Conservation (phyloP, 805 yeast genomes). For the Yarrowia phangngaensis region DNA sequence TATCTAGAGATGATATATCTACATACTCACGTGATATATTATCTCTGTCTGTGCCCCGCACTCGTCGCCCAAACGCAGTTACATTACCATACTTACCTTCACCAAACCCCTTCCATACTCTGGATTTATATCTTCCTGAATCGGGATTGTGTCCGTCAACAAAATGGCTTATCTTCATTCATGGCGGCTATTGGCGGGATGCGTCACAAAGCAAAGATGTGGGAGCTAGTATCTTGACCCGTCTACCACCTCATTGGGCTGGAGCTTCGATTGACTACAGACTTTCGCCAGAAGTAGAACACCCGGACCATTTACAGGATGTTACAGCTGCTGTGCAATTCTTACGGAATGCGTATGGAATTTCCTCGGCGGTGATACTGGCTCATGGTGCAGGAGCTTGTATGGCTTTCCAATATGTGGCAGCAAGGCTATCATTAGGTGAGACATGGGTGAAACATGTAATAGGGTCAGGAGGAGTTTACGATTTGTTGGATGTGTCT, state of each 20-base stretch:
- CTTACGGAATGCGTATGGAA: slow-evolving; percentile 31
- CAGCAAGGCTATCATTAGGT: slow-evolving; percentile 26
- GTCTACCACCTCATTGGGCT: slow-evolving; percentile 34
- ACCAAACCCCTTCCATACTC: slow-evolving; percentile 29
- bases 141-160: slow-evolving; percentile 27
- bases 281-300: slow-evolving; percentile 56
- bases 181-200: slow-evolving; percentile 91
- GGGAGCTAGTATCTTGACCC: slow-evolving; percentile 41
- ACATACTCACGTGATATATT: slow-evolving; percentile 2
- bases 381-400: slow-evolving; percentile 88
- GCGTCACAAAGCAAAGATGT: slow-evolving; percentile 58
- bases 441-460: slow-evolving; percentile 28
- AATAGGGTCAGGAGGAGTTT: slow-evolving; percentile 28
- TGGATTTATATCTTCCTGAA: slow-evolving; percentile 27
- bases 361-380: slow-evolving; percentile 41
- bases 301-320: slow-evolving; percentile 62
- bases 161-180: slow-evolving; percentile 52
- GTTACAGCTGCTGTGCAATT: slow-evolving; percentile 45
- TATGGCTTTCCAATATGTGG: slow-evolving; percentile 50
- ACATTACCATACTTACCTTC: slow-evolving; percentile 28
- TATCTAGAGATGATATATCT: slow-evolving; percentile 11
- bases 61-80: slow-evolving; percentile 27
- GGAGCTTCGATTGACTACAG: slow-evolving; percentile 58
- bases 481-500: slow-evolving; percentile 27
- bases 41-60: slow-evolving; percentile 25